Base-by-base conservation (phyloP, 257 asterid genomes). In the Salvia hispanica region DNA sequence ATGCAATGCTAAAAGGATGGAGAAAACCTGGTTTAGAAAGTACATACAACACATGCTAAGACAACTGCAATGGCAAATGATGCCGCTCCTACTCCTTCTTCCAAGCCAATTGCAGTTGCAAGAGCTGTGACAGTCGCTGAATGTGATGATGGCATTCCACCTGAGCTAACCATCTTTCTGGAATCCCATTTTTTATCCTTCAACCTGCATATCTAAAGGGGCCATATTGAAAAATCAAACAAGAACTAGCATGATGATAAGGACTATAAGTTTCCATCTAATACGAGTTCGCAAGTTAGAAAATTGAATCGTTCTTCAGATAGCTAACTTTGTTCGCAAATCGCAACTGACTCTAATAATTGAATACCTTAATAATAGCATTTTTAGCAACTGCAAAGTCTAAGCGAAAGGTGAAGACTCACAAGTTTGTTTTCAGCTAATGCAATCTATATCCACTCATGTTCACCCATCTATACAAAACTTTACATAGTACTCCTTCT, bases 121-220 rank as follows among this genome's bases (percentile, higher is more conserved):
- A 93, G 96, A 50, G 99, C 92, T 7, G 85, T 84, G 36, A 93
- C 97, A 21, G 92, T 84, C 48, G 99, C 95, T 62, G 97, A 90
- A 86, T 90, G 99, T 51, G 96, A 93, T 39, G 99, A 93, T 14
- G 99, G 99, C 99, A 93, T 90, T 76, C 99, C 99, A 45, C 99
- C 99, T 28, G 99, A 90, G 80, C 97, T 80, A 57, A 93, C 79
- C 96, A 93, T 88, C 76, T 79, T 88, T 78, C 73, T 83, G 46
- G 99, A 90, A 68, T 93, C 96, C 99, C 99, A 93, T 79, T 82
- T 88, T 77, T 77, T 90, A 76, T 90, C 97, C 85, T 85, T 93
- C 70, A 82, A 81, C 99, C 99, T 93, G 96, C 78, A 81, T 74
- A 73, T 81, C 90, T 76, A 83, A 83, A 76, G 64, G 39, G 63